Conservation (phyloP, 345 rosid species). For the Citrus cavaleriei region DNA sequence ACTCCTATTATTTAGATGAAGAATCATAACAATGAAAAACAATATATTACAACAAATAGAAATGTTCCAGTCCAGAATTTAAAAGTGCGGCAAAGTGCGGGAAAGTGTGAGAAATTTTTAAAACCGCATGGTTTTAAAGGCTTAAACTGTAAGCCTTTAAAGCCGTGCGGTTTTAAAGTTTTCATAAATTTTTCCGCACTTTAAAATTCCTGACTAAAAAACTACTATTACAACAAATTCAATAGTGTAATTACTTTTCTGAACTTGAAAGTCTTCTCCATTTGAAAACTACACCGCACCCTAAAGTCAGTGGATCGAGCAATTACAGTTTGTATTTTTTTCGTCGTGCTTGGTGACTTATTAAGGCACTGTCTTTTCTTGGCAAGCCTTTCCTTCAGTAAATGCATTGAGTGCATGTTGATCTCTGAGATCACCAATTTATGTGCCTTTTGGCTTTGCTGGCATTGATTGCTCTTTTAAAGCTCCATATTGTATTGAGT, state of each 20-base stretch:
- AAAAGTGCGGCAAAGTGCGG: rapidly evolving
- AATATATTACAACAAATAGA: too few relatives aligned
- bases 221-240: not conserved
- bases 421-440: not conserved
- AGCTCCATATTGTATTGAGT: not conserved
- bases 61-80: rapidly evolving
- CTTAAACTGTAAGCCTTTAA: too few relatives aligned
- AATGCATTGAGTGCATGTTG: not conserved
- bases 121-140: rapidly evolving
- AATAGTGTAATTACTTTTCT: not conserved
- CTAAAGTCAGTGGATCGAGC: not conserved
- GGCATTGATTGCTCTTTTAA: not conserved
- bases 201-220: rapidly evolving
- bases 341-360: not conserved
- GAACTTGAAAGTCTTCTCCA: not conserved
- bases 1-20: not conserved
- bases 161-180: rapidly evolving
- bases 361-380: not conserved
- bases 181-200: rapidly evolving
- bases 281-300: not conserved
- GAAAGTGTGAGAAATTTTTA: rapidly evolving
- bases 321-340: not conserved
- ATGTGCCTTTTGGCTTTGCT: not conserved
- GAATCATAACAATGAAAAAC: not conserved
- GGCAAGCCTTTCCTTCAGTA: not conserved